A percentile compares a stretch with the other conserved stretches of the same genome.
Evolutionary conservation across 192 early-diverging fungal species (phyloP).

Genomic region (Phycomyces nitens): DNA sequence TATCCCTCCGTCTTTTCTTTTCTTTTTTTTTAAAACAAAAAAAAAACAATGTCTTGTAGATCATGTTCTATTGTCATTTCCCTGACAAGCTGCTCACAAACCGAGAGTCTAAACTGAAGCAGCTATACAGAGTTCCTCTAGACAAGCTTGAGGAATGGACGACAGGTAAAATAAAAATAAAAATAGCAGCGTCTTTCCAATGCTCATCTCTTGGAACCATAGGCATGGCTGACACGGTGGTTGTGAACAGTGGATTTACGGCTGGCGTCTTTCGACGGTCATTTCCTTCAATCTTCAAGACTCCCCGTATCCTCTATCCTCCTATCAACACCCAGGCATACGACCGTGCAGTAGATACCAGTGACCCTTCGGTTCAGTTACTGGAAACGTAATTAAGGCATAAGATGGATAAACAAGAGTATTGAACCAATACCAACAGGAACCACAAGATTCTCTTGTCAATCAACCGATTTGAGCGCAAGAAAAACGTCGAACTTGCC

Average conservation of each 20-base stretch:
- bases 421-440: conserved; percentile 15
- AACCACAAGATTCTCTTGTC: conserved; percentile 59
- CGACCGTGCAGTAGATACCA: conserved; percentile 52
- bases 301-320: conserved; percentile 79
- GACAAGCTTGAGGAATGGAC: conserved; percentile 84
- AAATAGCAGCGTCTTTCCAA: neutral
- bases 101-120: conserved; percentile 57
- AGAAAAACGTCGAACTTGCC: conserved; percentile 84
- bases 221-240: conserved; percentile 85
- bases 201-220: neutral
- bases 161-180: conserved; percentile 50
- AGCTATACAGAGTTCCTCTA: conserved; percentile 75
- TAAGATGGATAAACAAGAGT: no score
- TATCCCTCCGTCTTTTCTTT: no score
- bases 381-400: conserved; percentile 36
- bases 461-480: conserved; percentile 96
- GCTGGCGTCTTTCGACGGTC: conserved; percentile 63
- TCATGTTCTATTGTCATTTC: conserved; percentile 96
- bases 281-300: conserved; percentile 60
- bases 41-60: no score
- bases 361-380: conserved; percentile 52
- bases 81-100: conserved; percentile 82
- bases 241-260: conserved; percentile 93
- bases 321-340: conserved; percentile 76
- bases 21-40: no score